phyloP scores from a whole-genome alignment of 306 rosid species.

The Sesbania bispinosa region DNA sequence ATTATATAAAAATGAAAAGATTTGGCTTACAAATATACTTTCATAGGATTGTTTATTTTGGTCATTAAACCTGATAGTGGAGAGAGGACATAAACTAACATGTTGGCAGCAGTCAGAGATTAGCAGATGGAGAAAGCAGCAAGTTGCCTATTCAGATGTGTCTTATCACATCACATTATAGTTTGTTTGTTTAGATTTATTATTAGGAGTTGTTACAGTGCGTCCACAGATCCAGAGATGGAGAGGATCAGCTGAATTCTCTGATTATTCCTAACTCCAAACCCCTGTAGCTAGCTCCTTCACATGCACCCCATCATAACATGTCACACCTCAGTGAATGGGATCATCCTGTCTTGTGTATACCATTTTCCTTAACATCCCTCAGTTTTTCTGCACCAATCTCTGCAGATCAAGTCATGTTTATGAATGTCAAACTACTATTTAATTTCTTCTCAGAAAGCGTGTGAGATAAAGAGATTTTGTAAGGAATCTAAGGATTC shows the following conservation, averaged over 20 bases:
- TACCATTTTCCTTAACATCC: no score
- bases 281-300: no score
- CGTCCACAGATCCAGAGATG: slow-evolving; percentile 20
- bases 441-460: no score
- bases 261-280: slow-evolving; percentile 26
- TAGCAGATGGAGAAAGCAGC: slow-evolving; percentile 34
- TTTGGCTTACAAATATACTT: not conserved
- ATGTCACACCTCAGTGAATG: no score
- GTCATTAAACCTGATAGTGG: no score
- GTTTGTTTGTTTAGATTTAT: not conserved
- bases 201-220: not conserved
- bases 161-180: slow-evolving; percentile 4
- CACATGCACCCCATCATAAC: no score
- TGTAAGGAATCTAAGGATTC: no score
- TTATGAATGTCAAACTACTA: no score
- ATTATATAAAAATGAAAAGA: not conserved
- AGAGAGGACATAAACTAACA: slow-evolving; percentile 36
- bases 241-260: slow-evolving; percentile 27
- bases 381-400: no score
- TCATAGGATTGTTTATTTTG: not conserved
- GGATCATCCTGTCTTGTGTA: no score
- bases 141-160: slow-evolving; percentile 26
- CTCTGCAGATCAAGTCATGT: no score
- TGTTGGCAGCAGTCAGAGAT: slow-evolving; percentile 45
- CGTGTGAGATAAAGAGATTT: no score